Evolutionary conservation across 1,284 basidiomycete species (phyloP).

Genomic region (Malassezia caprae): DNA sequence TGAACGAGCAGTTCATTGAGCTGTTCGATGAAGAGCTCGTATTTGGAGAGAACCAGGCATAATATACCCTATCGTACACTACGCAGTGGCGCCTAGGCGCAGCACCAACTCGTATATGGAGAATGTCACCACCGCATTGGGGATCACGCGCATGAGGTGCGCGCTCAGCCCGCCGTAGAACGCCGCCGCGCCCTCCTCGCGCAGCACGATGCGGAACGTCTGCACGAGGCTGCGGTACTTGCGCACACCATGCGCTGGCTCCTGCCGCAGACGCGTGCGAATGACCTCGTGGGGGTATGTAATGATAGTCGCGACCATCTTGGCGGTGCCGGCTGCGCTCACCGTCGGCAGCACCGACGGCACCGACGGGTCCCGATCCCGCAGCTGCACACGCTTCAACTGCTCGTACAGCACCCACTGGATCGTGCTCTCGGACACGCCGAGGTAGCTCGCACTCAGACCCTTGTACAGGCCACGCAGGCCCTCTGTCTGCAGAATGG

Average conservation of each 20-base stretch:
- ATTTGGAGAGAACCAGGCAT: conserved; percentile 50
- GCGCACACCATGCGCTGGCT: conserved; percentile 53
- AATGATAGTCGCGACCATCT: conserved; percentile 56
- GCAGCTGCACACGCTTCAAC: conserved; percentile 55
- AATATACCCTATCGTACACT: conserved; percentile 22
- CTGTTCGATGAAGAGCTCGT: conserved; percentile 54
- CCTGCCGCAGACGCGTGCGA: conserved; percentile 78
- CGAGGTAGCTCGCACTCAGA: conserved; percentile 83
- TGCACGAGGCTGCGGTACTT: conserved; percentile 81
- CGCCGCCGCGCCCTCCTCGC: conserved; percentile 75
- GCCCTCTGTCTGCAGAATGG: conserved; percentile 72
- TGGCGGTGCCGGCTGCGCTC: conserved; percentile 82
- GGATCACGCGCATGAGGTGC: conserved; percentile 75
- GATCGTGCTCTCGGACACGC: conserved; percentile 91
- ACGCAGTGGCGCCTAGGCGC: conserved; percentile 21
- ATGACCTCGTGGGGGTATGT: conserved; percentile 51
- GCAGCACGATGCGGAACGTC: conserved; percentile 72
- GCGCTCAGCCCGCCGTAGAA: conserved; percentile 88
- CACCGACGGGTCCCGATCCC: background rate
- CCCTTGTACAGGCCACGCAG: conserved; percentile 86
- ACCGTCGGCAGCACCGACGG: conserved; percentile 64
- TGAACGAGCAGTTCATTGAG: conserved; percentile 56
- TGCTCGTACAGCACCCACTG: conserved; percentile 95
- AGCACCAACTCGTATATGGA: conserved; percentile 51
- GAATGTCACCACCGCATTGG: conserved; percentile 91